A percentile compares a stretch with the other conserved stretches of the same genome.
Evolutionary conservation across 805 yeast genomes (phyloP).

Genomic region (Maudiozyma serrabonitensis): DNA sequence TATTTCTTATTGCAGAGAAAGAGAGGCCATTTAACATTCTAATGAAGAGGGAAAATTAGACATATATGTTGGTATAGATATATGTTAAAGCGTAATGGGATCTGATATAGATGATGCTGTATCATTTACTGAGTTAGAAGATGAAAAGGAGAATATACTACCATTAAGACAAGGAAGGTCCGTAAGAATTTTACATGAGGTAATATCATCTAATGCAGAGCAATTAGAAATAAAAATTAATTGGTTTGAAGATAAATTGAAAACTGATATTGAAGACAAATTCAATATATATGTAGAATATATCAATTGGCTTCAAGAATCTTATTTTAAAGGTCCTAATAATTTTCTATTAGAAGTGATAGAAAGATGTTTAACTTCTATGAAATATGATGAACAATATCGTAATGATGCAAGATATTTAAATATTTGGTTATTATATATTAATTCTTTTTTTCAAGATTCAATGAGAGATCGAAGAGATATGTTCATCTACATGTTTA

Average conservation of each 20-base stretch:
- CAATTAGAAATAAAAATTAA: background rate
- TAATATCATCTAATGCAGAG: slow-evolving; percentile 23
- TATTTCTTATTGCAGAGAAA: too few relatives aligned
- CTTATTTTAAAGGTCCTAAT: slow-evolving; percentile 55
- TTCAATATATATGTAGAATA: slow-evolving; percentile 39
- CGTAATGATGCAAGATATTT: slow-evolving; percentile 75
- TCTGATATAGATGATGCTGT: background rate
- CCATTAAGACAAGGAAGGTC: slow-evolving; percentile 64
- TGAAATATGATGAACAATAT: slow-evolving; percentile 54
- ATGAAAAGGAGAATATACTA: slow-evolving; percentile 67
- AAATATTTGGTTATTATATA: slow-evolving; percentile 71
- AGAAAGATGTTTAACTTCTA: slow-evolving; percentile 62
- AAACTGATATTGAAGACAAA: background rate
- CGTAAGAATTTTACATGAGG: slow-evolving; percentile 43
- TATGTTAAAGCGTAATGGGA: background rate
- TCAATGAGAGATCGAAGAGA: slow-evolving; percentile 63
- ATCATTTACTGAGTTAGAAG: slow-evolving; percentile 33
- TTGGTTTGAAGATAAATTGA: background rate
- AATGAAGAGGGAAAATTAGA: too few relatives aligned
- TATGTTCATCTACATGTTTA: slow-evolving; percentile 59
- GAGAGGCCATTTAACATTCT: too few relatives aligned
- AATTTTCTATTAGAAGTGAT: slow-evolving; percentile 57
- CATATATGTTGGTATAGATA: too few relatives aligned
- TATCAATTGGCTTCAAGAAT: slow-evolving; percentile 54
- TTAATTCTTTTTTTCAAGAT: slow-evolving; percentile 28